A percentile compares a stretch with the other conserved stretches of the same genome.
phyloP scores from a whole-genome alignment of 345 rosid genomes.

The Conringia planisiliqua region DNA sequence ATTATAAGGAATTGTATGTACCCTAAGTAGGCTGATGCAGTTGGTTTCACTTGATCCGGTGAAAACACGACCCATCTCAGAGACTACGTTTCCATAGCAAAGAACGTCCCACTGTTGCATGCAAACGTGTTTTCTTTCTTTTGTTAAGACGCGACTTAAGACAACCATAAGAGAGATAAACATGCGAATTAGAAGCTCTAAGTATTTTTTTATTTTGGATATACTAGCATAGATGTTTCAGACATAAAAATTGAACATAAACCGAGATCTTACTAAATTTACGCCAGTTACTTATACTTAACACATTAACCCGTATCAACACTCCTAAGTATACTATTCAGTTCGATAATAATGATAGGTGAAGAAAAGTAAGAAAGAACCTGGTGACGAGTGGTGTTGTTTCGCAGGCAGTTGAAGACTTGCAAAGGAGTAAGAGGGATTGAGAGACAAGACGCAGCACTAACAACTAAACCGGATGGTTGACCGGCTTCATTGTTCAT shows the following conservation, averaged over 20 bases:
- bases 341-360: not conserved
- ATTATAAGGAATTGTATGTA: conserved; percentile 20
- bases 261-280: not conserved
- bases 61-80: conserved; percentile 43
- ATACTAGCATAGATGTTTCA: too few species aligned
- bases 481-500: conserved; percentile 42
- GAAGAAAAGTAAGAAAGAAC: conserved; percentile 22
- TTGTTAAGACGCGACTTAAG: not conserved
- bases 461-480: conserved; percentile 46
- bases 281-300: not conserved
- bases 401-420: conserved; percentile 46
- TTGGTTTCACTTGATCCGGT: conserved; percentile 50
- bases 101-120: conserved; percentile 74
- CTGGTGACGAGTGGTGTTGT: conserved; percentile 41
- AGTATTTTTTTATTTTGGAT: too few species aligned
- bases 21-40: conserved; percentile 45
- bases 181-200: not conserved
- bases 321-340: not conserved
- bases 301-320: not conserved
- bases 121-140: not conserved
- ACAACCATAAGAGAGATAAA: not conserved
- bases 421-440: conserved; percentile 44
- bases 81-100: conserved; percentile 36
- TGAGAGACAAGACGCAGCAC: conserved; percentile 64
- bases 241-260: not conserved